Conservation (phyloP, 2,329 filamentous ascomycete species). For the Hymenoscyphus fructigenus region DNA sequence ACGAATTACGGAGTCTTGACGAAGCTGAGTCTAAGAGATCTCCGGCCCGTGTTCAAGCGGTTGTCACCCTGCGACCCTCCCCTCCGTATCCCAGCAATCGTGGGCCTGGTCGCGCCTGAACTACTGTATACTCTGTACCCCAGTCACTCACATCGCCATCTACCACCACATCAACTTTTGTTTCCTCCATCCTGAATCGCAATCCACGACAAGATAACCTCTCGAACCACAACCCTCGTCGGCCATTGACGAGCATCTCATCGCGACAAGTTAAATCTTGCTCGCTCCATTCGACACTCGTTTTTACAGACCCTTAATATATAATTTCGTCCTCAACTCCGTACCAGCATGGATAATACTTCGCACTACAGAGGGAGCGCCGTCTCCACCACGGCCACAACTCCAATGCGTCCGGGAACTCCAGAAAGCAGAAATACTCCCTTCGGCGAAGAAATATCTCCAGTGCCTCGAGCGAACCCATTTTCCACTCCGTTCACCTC, state of each 20-base stretch:
- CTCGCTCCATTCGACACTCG: constrained; percentile 7
- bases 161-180: constrained; percentile 2
- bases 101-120: neutral
- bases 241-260: neutral
- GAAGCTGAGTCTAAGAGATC: neutral
- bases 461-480: constrained; percentile 29
- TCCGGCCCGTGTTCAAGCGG: neutral
- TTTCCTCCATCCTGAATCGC: neutral
- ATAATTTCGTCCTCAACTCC: neutral
- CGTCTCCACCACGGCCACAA: constrained; percentile 36
- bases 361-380: constrained; percentile 13
- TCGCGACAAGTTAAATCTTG: constrained; percentile 11
- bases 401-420: constrained; percentile 40
- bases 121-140: neutral
- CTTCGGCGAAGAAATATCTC: constrained; percentile 33
- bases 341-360: constrained; percentile 6
- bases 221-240: neutral
- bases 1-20: neutral
- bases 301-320: neutral
- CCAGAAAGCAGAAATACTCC: constrained; percentile 37
- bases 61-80: neutral
- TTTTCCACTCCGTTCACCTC: constrained; percentile 42
- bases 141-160: constrained; percentile 5
- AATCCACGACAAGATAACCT: constrained; percentile 1
- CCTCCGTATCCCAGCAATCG: neutral